A percentile compares a stretch with the other conserved stretches of the same genome.
phyloP scores from a whole-genome alignment of 2,329 filamentous ascomycete species.

The Pseudocercospora macadamiae region DNA sequence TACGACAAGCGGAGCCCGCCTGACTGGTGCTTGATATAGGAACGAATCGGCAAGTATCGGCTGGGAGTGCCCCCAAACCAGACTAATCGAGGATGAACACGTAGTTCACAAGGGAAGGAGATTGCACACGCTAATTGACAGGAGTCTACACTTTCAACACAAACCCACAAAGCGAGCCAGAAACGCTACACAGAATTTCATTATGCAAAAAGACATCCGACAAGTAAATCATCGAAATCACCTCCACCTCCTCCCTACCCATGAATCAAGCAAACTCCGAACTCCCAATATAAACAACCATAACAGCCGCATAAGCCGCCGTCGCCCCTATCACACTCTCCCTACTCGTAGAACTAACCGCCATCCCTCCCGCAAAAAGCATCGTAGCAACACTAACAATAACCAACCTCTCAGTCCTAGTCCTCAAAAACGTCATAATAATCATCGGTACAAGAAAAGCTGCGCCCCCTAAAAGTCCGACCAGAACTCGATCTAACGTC shows the following conservation, averaged over 20 bases:
- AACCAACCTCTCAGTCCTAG: slow-evolving; percentile 12
- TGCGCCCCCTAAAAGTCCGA: slow-evolving; percentile 10
- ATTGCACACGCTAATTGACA: no score
- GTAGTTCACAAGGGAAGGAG: no score
- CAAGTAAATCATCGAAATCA: no score
- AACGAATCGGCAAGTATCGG: no score
- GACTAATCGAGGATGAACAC: no score
- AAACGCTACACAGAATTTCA: no score
- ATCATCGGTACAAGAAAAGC: slow-evolving; percentile 19
- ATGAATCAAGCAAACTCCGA: slow-evolving; percentile 1
- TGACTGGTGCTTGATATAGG: no score
- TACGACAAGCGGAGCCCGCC: no score
- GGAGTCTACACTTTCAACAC: no score
- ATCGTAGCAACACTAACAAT: slow-evolving; percentile 18
- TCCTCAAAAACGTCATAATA: slow-evolving; percentile 15
- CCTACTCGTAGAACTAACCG: slow-evolving; percentile 3
- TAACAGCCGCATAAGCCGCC: slow-evolving; percentile 20
- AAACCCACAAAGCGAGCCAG: no score
- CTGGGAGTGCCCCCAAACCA: no score
- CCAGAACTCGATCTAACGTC: slow-evolving; percentile 12
- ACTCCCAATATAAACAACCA: slow-evolving; percentile 22
- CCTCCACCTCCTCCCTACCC: neutral
- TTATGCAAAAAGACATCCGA: no score
- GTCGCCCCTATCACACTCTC: slow-evolving; percentile 15
- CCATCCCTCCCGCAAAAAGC: slow-evolving; percentile 10